Evolutionary conservation across 208 protist species (phyloP).

Genomic region (Leptomonas seymouri): DNA sequence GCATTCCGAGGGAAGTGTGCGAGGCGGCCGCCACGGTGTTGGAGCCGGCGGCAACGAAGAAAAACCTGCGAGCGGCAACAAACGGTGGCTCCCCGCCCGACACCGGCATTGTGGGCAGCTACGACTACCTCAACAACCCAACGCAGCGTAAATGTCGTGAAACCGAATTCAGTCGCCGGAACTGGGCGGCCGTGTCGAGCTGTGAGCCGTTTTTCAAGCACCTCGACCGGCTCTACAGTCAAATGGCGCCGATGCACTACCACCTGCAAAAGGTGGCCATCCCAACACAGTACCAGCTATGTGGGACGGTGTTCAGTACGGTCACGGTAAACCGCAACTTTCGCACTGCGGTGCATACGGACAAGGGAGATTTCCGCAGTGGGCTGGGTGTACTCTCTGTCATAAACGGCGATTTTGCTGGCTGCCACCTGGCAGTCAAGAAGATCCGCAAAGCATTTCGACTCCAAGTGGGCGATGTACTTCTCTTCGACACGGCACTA

Average conservation of each 20-base stretch:
- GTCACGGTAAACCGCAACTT: slow-evolving; percentile 92
- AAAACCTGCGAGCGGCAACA: slow-evolving; percentile 71
- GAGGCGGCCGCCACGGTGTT: slow-evolving; percentile 49
- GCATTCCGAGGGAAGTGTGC: slow-evolving; percentile 54
- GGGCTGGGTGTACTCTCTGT: slow-evolving; percentile 81
- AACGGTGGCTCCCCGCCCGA: slow-evolving; percentile 88
- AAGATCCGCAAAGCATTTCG: slow-evolving; percentile 69
- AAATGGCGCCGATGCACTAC: slow-evolving; percentile 69
- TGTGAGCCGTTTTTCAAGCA: slow-evolving; percentile 53
- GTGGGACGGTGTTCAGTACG: slow-evolving; percentile 90
- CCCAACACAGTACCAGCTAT: slow-evolving; percentile 72
- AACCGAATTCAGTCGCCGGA: slow-evolving; percentile 78
- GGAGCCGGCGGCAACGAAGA: slow-evolving; percentile 68
- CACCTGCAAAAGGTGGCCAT: slow-evolving; percentile 78
- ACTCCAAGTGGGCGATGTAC: slow-evolving; percentile 79
- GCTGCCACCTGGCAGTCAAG: slow-evolving; percentile 90
- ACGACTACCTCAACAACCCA: slow-evolving; percentile 91
- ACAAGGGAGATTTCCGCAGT: slow-evolving; percentile 86
- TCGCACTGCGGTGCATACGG: slow-evolving; percentile 87
- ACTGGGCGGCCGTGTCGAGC: slow-evolving; percentile 56
- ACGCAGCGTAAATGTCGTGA: slow-evolving; percentile 82
- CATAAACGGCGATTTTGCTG: slow-evolving; percentile 84
- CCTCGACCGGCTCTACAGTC: slow-evolving; percentile 75
- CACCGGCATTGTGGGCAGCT: slow-evolving; percentile 90
- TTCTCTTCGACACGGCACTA: slow-evolving; percentile 89